Evolutionary conservation across 2,329 filamentous ascomycete species (phyloP).

Genomic region (Colletotrichum somersetense): DNA sequence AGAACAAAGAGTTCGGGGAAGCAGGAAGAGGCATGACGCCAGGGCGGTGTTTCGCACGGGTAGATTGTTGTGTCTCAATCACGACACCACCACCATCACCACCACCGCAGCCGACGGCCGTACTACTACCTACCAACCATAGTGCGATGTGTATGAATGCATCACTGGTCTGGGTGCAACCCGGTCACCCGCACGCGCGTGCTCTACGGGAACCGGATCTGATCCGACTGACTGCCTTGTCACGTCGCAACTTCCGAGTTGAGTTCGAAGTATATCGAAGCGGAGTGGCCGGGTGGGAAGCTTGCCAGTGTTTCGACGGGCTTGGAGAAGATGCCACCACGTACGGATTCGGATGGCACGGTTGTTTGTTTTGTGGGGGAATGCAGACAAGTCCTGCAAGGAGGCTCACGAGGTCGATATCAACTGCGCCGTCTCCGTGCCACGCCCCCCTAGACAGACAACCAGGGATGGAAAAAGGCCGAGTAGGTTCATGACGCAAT

Average conservation of each 20-base stretch:
- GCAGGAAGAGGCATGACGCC: neutral
- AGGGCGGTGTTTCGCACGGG: neutral
- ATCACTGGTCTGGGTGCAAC: neutral
- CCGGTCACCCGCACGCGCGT: neutral
- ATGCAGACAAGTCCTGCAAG: conserved; percentile 19
- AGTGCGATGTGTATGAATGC: too few relatives aligned
- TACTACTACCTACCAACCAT: too few relatives aligned
- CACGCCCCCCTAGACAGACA: neutral
- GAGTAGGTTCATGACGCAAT: conserved; percentile 27
- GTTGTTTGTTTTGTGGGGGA: conserved; percentile 39
- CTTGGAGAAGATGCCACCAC: conserved; percentile 8
- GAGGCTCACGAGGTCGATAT: conserved; percentile 32
- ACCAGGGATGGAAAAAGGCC: neutral
- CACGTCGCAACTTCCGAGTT: conserved; percentile 17
- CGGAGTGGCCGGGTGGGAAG: neutral
- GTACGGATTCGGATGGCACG: conserved; percentile 33
- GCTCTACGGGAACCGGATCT: conserved; percentile 2
- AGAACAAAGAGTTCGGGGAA: neutral
- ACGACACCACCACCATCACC: too few relatives aligned
- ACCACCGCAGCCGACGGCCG: too few relatives aligned
- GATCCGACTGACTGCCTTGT: neutral
- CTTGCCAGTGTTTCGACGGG: neutral
- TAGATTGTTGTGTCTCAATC: neutral
- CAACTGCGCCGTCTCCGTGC: conserved; percentile 14
- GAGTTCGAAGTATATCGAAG: neutral